Percentiles rank a stretch among this genome's conserved stretches.
Conservation (phyloP, 108 stramenopile genomes). For the Pseudonitzschia multiseries region DNA sequence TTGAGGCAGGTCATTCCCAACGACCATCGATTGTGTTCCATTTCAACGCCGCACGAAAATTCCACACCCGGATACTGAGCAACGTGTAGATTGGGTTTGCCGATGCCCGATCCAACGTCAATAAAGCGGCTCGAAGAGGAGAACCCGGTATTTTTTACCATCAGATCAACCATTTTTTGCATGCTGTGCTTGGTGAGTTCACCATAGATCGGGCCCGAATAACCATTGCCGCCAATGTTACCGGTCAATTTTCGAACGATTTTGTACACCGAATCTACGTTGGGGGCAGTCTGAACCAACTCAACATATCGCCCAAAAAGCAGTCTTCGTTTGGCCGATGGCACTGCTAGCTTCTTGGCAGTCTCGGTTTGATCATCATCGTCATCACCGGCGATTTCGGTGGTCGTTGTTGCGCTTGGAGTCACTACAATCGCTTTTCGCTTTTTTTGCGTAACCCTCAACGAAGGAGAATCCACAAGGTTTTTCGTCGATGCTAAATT, state of each 20-base stretch:
- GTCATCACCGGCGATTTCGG: background rate
- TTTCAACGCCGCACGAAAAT: slow-evolving; percentile 91
- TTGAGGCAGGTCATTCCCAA: slow-evolving; percentile 77
- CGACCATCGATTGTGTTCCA: slow-evolving; percentile 81
- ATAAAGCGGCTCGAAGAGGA: slow-evolving; percentile 82
- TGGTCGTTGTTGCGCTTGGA: background rate
- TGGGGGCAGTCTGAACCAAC: slow-evolving; percentile 37
- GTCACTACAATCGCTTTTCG: slow-evolving; percentile 5
- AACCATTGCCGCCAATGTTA: slow-evolving; percentile 87
- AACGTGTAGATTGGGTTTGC: slow-evolving; percentile 97
- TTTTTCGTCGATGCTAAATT: background rate
- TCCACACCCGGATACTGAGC: slow-evolving; percentile 85
- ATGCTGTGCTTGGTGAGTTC: slow-evolving; percentile 90
- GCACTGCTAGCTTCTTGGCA: background rate
- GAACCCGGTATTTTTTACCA: slow-evolving; percentile 81
- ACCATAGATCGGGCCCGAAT: slow-evolving; percentile 91
- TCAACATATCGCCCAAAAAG: slow-evolving; percentile 44
- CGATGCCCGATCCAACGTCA: slow-evolving; percentile 96
- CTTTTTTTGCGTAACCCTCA: background rate
- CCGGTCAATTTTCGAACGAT: slow-evolving; percentile 81
- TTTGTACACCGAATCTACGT: slow-evolving; percentile 55
- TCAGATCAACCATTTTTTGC: slow-evolving; percentile 85
- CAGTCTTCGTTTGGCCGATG: slow-evolving; percentile 40
- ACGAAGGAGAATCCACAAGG: background rate
- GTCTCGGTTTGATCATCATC: background rate